Base-by-base conservation (phyloP, 805 yeast genomes). In the Teunomyces tritomae region DNA sequence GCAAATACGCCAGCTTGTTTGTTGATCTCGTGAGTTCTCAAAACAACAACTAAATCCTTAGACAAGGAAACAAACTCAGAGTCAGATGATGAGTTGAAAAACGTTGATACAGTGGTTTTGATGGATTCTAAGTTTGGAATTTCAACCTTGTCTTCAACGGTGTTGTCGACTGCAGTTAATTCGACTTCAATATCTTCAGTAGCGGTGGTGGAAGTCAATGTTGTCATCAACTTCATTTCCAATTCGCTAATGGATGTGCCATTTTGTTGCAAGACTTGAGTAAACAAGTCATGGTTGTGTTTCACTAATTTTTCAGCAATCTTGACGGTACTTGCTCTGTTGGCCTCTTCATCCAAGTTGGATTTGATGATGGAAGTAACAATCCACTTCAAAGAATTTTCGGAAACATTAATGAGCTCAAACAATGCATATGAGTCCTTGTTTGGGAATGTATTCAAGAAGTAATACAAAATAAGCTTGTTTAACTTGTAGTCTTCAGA, bases 161-260 rank as follows among this genome's bases (percentile, higher is more conserved):
- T 30, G 13, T 63, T 65, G 32, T 36, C 51, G 14, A 50, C 54
- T 29, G 52, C 52, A 6, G 44, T 55, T 9, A 43, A 49, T 39
- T 62, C 71, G 20, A 63, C 57, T 26, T 77, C 68, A 17, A 70
- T 59, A 28, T 61, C 70, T 8, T 67, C 58, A 20, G 65, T 70
- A 11, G 60, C 56, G 29, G 44, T 43, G 11, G 59, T 51, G 9
- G 54, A 57, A 26, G 65, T 56, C 44, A 89, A 65, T 0, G 91
- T 83, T 1, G 85, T 76, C 66, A 88, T 87, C 40, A 89, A 68
- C 46, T 77, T 74, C 74, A 89, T 78, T 68, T 73, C 78, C 55
- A 73, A 65, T 20, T 70, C 76, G 14, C 61, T 51, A 24, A 72
- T 40, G 20, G 58, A 56, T 40, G 59, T 48, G 17, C 53, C 49